Conservation (phyloP, 1,139 yeast species). For the Saccharomyces hybrid region DNA sequence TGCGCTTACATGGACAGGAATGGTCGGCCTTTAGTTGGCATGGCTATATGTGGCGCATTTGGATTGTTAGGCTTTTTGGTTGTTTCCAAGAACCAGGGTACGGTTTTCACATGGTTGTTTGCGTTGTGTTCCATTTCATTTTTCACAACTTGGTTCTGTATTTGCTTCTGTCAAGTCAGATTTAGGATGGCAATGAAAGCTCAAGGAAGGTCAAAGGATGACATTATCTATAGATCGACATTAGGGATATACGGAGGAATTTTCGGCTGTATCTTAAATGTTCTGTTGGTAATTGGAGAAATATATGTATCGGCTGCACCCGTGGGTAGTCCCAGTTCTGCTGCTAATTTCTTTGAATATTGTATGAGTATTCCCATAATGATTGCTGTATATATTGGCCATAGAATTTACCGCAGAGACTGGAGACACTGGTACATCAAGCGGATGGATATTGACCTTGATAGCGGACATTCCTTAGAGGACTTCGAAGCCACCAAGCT, state of each 20-base stretch:
- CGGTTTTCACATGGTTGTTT: constrained; percentile 68
- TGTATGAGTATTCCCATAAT: constrained; percentile 57
- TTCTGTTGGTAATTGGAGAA: constrained; percentile 47
- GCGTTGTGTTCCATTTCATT: constrained; percentile 81
- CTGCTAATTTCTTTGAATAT: constrained; percentile 46
- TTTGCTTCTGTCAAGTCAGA: constrained; percentile 67
- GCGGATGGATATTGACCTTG: constrained; percentile 50
- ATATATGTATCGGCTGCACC: constrained; percentile 67
- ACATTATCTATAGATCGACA: constrained; percentile 46
- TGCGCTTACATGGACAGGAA: constrained; percentile 51
- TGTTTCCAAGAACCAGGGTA: constrained; percentile 54
- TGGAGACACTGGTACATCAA: constrained; percentile 41
- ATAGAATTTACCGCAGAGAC: constrained; percentile 47
- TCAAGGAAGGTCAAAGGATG: constrained; percentile 61
- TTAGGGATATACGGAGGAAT: constrained; percentile 45
- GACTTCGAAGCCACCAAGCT: constrained; percentile 62
- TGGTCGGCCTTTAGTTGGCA: constrained; percentile 61
- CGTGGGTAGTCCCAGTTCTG: constrained; percentile 40
- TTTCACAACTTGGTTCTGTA: constrained; percentile 75
- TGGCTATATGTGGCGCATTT: constrained; percentile 64
- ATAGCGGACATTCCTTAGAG: constrained; percentile 61
- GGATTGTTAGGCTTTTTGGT: constrained; percentile 70
- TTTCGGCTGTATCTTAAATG: constrained; percentile 37
- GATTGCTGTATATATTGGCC: constrained; percentile 44
- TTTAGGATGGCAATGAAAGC: constrained; percentile 65